Percentiles rank a stretch among this genome's conserved stretches.
These are phyloP conservation scores for Holtermannia corniformis DNA, from an alignment of 768 basidiomycete species.

Conservation along the genomic window DNA sequence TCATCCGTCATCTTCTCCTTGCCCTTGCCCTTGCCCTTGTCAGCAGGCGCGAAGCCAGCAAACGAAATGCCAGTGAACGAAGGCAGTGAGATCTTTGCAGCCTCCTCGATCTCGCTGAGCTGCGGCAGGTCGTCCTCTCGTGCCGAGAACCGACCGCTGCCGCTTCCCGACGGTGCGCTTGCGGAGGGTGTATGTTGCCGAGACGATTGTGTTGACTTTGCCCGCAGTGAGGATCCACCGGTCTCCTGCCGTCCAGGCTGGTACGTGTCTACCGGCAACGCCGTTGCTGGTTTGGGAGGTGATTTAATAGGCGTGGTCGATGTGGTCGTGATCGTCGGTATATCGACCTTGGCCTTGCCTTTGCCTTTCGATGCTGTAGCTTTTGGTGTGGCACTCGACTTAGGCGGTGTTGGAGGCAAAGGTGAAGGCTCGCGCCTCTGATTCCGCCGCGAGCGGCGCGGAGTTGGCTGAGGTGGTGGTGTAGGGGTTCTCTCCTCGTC, in stretches of 20 bases:
- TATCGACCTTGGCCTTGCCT: not conserved
- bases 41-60: conserved; percentile 5
- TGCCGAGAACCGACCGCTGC: conserved; percentile 29
- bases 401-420: not conserved
- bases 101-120: conserved; percentile 30
- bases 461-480: not conserved
- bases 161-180: not conserved
- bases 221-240: not conserved
- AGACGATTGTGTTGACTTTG: not conserved
- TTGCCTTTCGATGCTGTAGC: not conserved
- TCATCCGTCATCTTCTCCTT: not conserved
- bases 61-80: conserved; percentile 29
- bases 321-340: not conserved
- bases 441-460: not conserved
- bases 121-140: conserved; percentile 33
- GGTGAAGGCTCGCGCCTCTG: not conserved
- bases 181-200: not conserved
- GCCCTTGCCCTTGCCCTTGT: not conserved
- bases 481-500: not conserved
- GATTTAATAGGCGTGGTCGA: not conserved
- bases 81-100: conserved; percentile 23
- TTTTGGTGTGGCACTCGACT: not conserved
- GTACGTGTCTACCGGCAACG: not conserved
- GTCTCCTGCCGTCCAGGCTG: not conserved
- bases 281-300: not conserved